Evolutionary conservation across 2,329 filamentous ascomycete species (phyloP).

Genomic region (Xylariaceae sp.): DNA sequence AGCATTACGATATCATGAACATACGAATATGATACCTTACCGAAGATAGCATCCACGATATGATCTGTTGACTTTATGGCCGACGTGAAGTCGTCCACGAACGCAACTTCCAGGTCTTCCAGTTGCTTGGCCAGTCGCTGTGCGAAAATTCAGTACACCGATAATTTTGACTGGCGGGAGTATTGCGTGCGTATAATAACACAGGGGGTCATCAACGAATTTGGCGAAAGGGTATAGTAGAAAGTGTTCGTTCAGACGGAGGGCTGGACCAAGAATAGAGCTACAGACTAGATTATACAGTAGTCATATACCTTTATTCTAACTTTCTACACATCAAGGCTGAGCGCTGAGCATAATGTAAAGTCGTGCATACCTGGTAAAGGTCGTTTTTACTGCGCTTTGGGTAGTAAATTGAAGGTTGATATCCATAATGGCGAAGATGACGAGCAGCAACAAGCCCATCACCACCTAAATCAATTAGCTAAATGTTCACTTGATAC

Average conservation of each 20-base stretch:
- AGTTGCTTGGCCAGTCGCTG: conserved; percentile 86
- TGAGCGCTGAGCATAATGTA: background rate
- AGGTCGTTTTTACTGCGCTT: conserved; percentile 91
- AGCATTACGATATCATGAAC: conserved; percentile 22
- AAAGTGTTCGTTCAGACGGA: background rate
- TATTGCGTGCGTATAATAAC: background rate
- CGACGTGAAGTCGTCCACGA: conserved; percentile 77
- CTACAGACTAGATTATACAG: conserved; percentile 9
- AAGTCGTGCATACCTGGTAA: conserved; percentile 68
- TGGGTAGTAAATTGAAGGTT: conserved; percentile 88
- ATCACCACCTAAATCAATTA: conserved; percentile 72
- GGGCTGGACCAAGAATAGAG: background rate
- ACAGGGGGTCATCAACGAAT: background rate
- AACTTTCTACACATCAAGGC: background rate
- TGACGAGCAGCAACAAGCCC: conserved; percentile 94
- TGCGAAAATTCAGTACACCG: conserved; percentile 29
- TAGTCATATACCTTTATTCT: background rate
- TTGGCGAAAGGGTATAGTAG: background rate
- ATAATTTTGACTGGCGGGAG: background rate
- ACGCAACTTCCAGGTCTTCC: conserved; percentile 80
- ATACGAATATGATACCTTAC: conserved; percentile 51
- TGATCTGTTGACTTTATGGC: conserved; percentile 76
- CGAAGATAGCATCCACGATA: conserved; percentile 92
- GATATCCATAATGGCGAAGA: conserved; percentile 89
- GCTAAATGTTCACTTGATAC: background rate